These are phyloP conservation scores for Pleurotus tuoliensis DNA, from an alignment of 768 basidiomycete species.

Conservation along the genomic window DNA sequence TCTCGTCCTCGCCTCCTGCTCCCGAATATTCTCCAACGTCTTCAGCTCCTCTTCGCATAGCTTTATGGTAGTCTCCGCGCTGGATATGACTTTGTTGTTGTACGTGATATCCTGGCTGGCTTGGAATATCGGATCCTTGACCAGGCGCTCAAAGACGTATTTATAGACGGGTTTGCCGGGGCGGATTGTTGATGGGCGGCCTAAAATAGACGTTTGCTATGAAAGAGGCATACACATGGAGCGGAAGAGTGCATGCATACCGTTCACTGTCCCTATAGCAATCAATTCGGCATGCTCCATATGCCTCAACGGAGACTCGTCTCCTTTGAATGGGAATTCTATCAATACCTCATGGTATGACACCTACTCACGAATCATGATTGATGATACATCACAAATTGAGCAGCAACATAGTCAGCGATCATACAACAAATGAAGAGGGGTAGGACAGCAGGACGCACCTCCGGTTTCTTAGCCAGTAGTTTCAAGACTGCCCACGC, in stretches of 20 bases:
- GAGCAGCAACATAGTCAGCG: neutral
- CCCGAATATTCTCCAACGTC: constrained; percentile 61
- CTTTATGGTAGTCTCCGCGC: constrained; percentile 60
- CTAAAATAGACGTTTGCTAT: constrained; percentile 28
- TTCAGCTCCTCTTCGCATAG: constrained; percentile 75
- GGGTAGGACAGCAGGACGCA: constrained; percentile 19
- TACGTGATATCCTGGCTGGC: constrained; percentile 79
- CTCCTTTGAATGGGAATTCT: constrained; percentile 89
- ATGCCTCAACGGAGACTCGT: constrained; percentile 71
- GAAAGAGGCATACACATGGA: neutral
- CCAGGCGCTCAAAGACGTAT: constrained; percentile 66
- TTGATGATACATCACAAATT: constrained; percentile 13
- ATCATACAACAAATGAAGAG: too few species aligned
- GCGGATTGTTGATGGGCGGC: constrained; percentile 77
- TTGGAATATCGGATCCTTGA: constrained; percentile 67
- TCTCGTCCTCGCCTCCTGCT: constrained; percentile 33
- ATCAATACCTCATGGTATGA: constrained; percentile 79
- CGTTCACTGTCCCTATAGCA: constrained; percentile 70
- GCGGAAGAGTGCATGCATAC: constrained; percentile 27
- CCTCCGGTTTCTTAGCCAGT: constrained; percentile 65
- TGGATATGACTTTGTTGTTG: constrained; percentile 64
- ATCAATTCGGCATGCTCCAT: constrained; percentile 93
- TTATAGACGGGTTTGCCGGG: constrained; percentile 91
- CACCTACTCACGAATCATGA: constrained; percentile 38
- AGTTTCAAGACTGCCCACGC: constrained; percentile 80